Conservation (phyloP, 371 early-diverging fungal species). For the Lichtheimia ramosa region DNA sequence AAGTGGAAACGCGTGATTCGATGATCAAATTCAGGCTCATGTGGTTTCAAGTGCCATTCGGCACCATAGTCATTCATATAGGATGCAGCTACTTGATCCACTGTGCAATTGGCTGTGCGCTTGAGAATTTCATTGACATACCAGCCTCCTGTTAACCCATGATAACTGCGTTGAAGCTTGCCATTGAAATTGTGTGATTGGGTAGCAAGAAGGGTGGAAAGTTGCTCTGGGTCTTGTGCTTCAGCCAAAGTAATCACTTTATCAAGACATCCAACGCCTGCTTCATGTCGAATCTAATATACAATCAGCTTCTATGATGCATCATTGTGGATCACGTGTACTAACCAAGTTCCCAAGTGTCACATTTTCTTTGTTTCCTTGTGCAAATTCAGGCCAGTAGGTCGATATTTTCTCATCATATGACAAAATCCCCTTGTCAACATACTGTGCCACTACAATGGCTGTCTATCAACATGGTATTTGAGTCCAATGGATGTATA, state of each 20-base stretch:
- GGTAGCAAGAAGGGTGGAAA: slow-evolving; percentile 45
- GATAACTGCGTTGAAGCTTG: slow-evolving; percentile 52
- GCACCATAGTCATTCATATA: slow-evolving; percentile 39
- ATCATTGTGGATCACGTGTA: not conserved
- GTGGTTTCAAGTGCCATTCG: slow-evolving; percentile 58
- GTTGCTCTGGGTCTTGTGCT: slow-evolving; percentile 25
- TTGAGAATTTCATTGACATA: slow-evolving; percentile 71
- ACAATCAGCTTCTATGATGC: not conserved
- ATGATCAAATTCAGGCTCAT: not conserved
- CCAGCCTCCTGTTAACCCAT: slow-evolving; percentile 69
- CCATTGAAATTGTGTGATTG: slow-evolving; percentile 70
- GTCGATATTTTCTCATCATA: slow-evolving; percentile 54
- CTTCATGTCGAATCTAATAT: slow-evolving; percentile 57
- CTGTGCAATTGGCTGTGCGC: slow-evolving; percentile 53
- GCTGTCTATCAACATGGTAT: slow-evolving; percentile 20
- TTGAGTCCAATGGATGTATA: too few species aligned
- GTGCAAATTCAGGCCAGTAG: slow-evolving; percentile 81
- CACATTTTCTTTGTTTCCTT: slow-evolving; percentile 72
- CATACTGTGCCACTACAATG: slow-evolving; percentile 62
- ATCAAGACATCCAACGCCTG: slow-evolving; percentile 63
- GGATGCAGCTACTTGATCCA: slow-evolving; percentile 57
- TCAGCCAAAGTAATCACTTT: slow-evolving; percentile 30
- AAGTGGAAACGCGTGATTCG: not conserved
- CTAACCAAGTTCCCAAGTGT: slow-evolving; percentile 53
- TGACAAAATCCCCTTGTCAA: slow-evolving; percentile 55